A percentile compares a stretch with the other conserved stretches of the same genome.
These are phyloP conservation scores for Colletotrichum magnum DNA, from an alignment of 2,329 filamentous ascomycete genomes.

Conservation along the genomic window DNA sequence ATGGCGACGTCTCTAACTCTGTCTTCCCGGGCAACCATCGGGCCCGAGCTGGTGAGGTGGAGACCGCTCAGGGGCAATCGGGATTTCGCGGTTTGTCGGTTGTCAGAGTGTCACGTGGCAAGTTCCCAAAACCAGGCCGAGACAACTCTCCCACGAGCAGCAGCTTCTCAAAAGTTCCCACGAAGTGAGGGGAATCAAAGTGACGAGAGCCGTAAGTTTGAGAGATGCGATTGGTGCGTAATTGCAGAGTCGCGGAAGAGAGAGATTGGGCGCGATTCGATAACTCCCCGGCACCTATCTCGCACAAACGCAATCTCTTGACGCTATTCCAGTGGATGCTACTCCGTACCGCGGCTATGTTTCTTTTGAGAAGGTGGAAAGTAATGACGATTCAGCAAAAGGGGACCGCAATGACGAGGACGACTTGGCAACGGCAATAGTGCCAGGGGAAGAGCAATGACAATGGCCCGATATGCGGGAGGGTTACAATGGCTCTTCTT, in stretches of 20 bases:
- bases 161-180: not conserved
- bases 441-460: too few species aligned
- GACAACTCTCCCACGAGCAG: too few species aligned
- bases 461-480: conserved; percentile 9
- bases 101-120: too few species aligned
- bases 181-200: not conserved
- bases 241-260: not conserved
- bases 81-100: too few species aligned
- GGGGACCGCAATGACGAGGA: conserved; percentile 24
- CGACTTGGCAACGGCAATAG: conserved; percentile 22
- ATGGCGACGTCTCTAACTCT: too few species aligned
- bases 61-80: too few species aligned
- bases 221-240: conserved; percentile 21
- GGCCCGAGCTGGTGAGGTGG: too few species aligned
- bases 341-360: not conserved
- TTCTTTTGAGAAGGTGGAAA: conserved; percentile 34
- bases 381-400: not conserved
- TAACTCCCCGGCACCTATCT: conserved; percentile 10
- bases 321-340: conserved; percentile 27
- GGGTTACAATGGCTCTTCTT: conserved; percentile 35
- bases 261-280: conserved; percentile 3
- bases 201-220: not conserved
- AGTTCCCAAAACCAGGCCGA: too few species aligned
- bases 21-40: too few species aligned
- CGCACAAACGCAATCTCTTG: conserved; percentile 35